Conservation (phyloP, 140 eudicot species). For the Bidens hawaiensis region DNA sequence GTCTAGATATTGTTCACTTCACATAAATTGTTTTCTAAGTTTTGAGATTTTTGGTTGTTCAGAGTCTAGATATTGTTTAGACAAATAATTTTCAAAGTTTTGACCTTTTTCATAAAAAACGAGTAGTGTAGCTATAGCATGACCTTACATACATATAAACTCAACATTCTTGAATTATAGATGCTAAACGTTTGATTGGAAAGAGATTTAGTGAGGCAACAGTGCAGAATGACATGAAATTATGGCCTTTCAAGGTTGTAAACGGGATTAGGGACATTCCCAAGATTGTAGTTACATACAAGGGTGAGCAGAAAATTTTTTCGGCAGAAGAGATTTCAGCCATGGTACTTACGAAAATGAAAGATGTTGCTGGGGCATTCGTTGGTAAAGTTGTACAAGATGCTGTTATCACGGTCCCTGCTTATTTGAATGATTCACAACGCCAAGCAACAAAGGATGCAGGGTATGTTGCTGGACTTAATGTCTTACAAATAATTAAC, state of each 20-base stretch:
- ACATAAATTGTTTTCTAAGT: too few relatives aligned
- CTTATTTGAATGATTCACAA: conserved; percentile 10
- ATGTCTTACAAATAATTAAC: conserved; percentile 8
- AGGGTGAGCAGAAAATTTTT: conserved; percentile 2
- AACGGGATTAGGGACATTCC: neutral
- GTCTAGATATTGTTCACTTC: too few relatives aligned
- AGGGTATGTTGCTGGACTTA: conserved; percentile 13
- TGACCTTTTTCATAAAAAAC: too few relatives aligned
- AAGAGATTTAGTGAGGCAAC: neutral
- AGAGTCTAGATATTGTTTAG: too few relatives aligned
- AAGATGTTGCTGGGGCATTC: conserved; percentile 18
- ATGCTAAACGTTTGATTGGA: conserved; percentile 11
- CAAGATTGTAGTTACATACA: conserved; percentile 8
- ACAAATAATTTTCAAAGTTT: too few relatives aligned
- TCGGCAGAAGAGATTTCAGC: conserved; percentile 3
- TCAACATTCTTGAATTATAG: neutral
- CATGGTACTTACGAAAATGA: conserved; percentile 12
- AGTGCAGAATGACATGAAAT: conserved; percentile 8
- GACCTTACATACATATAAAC: too few relatives aligned
- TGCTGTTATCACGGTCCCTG: conserved; percentile 21
- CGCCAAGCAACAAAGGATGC: conserved; percentile 21
- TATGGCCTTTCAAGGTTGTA: conserved; percentile 6
- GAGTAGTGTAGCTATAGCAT: too few relatives aligned
- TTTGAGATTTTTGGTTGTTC: too few relatives aligned
- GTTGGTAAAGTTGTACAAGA: conserved; percentile 13